Conservation (phyloP, 495 filamentous ascomycete genomes). For the Hypomontagnella submonticulosa region DNA sequence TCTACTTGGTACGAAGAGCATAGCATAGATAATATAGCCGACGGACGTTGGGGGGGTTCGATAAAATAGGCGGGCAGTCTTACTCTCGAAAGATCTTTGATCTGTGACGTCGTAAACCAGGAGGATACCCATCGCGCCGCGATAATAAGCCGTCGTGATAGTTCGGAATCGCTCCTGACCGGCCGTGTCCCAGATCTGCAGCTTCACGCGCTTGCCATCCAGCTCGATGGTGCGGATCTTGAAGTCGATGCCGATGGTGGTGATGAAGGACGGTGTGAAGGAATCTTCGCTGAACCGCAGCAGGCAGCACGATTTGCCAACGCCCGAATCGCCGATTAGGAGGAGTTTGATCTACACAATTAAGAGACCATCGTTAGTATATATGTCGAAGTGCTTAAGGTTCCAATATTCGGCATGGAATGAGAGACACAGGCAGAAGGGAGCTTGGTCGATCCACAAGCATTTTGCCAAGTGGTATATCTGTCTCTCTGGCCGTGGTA, state of each 20-base stretch:
- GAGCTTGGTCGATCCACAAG: not conserved
- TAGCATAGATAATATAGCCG: not conserved
- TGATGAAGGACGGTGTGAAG: conserved; percentile 98
- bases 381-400: not conserved
- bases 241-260: conserved; percentile 99
- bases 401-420: conserved; percentile 11
- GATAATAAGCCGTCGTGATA: conserved; percentile 98
- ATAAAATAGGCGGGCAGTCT: conserved; percentile 38
- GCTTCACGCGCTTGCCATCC: conserved; percentile 96
- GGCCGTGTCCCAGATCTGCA: conserved; percentile 99
- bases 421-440: not conserved
- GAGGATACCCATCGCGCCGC: conserved; percentile 97
- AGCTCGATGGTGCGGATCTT: conserved; percentile 99
- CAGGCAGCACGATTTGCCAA: conserved; percentile 98
- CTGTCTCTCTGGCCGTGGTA: conserved; percentile 13
- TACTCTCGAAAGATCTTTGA: conserved; percentile 97
- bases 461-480: not conserved
- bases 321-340: conserved; percentile 97
- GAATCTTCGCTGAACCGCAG: conserved; percentile 99
- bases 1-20: not conserved
- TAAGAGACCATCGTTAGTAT: conserved; percentile 14
- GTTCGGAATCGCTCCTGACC: conserved; percentile 98
- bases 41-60: too few species aligned
- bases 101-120: conserved; percentile 99
- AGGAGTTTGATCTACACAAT: conserved; percentile 90